These are phyloP conservation scores for Trichosporon sp. DNA, from an alignment of 1,284 basidiomycete species.

Conservation along the genomic window DNA sequence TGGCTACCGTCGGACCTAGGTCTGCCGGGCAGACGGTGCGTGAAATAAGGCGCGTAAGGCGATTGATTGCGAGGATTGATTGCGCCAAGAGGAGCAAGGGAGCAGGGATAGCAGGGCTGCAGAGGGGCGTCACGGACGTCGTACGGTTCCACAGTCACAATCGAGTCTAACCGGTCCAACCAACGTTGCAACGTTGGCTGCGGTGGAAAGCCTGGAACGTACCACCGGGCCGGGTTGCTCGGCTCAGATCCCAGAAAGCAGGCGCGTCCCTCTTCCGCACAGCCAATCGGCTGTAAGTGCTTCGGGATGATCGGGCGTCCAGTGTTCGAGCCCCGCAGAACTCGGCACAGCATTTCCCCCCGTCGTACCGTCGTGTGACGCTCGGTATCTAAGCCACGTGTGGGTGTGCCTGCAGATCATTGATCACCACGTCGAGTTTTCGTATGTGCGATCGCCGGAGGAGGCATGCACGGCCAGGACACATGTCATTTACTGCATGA, in stretches of 20 bases:
- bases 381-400: slow-evolving; percentile 10
- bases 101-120: neutral
- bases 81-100: neutral
- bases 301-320: neutral
- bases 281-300: neutral
- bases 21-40: neutral
- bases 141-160: neutral
- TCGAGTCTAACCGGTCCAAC: neutral
- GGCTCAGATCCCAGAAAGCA: neutral
- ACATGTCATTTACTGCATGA: neutral
- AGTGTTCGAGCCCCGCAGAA: neutral
- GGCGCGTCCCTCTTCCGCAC: neutral
- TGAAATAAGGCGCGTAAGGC: neutral
- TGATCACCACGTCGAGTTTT: neutral
- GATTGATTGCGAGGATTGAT: neutral
- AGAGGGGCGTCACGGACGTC: slow-evolving; percentile 4
- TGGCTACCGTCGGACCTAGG: too few species aligned
- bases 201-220: neutral
- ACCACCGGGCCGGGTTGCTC: neutral
- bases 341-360: neutral
- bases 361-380: too few species aligned
- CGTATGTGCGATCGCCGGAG: too few species aligned
- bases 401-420: neutral
- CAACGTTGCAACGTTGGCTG: neutral
- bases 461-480: neutral